Conservation (phyloP, 2,329 filamentous ascomycete species). For the Pseudogymnoascus sp. region DNA sequence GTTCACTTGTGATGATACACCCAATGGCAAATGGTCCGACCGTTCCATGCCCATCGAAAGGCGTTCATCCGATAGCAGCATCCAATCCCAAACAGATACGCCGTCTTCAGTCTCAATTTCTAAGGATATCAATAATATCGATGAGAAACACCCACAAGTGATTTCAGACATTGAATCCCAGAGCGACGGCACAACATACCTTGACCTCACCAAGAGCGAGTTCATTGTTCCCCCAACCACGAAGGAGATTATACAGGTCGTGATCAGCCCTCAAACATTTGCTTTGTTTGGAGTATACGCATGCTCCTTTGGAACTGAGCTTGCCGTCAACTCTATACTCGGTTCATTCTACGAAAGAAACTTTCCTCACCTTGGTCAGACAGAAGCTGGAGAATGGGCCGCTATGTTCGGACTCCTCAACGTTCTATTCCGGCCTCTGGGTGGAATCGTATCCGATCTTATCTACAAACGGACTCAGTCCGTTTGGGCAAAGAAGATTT, state of each 20-base stretch:
- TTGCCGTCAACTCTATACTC: conserved; percentile 54
- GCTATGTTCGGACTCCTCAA: conserved; percentile 72
- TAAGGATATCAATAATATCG: conserved; percentile 16
- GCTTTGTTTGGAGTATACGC: conserved; percentile 51
- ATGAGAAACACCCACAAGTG: conserved; percentile 27
- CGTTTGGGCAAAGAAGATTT: conserved; percentile 55
- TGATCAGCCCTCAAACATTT: conserved; percentile 46
- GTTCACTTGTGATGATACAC: conserved; percentile 70
- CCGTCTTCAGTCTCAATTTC: conserved; percentile 42
- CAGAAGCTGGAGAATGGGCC: conserved; percentile 52
- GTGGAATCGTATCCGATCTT: conserved; percentile 48
- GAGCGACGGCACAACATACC: conserved; percentile 37
- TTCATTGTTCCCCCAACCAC: conserved; percentile 49
- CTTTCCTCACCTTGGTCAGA: conserved; percentile 50
- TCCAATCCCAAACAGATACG: conserved; percentile 38
- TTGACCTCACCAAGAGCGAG: conserved; percentile 48
- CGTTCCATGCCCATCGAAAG: conserved; percentile 41
- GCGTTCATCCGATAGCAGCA: conserved; percentile 7
- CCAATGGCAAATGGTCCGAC: conserved; percentile 73
- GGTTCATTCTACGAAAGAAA: conserved; percentile 52
- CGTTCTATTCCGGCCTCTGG: conserved; percentile 57
- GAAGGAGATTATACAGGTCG: conserved; percentile 38
- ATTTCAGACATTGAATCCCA: conserved; percentile 32
- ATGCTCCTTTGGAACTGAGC: conserved; percentile 56
- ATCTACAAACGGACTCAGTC: conserved; percentile 22